Evolutionary conservation across 805 yeast species (phyloP).

Genomic region (Suhomyces pyralidae): DNA sequence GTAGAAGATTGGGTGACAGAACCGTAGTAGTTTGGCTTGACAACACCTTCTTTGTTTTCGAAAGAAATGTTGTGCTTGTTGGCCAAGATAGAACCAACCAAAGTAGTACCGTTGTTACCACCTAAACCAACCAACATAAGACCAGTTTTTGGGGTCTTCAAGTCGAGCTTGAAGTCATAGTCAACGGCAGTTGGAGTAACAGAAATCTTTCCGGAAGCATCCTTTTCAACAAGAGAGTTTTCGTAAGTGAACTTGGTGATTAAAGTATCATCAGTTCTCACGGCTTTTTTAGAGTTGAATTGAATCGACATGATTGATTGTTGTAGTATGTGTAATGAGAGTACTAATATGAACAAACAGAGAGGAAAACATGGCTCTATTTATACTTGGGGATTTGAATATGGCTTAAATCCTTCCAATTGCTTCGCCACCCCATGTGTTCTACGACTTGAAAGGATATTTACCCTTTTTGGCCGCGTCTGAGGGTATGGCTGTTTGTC

Average conservation of each 20-base stretch:
- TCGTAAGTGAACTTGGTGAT: slow-evolving; percentile 67
- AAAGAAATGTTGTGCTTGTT: slow-evolving; percentile 76
- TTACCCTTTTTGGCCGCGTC: slow-evolving; percentile 1
- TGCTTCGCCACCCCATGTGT: not conserved
- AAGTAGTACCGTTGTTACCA: slow-evolving; percentile 94
- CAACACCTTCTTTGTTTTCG: slow-evolving; percentile 76
- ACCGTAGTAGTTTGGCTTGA: slow-evolving; percentile 81
- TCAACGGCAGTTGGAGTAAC: slow-evolving; percentile 72
- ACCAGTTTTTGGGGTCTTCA: slow-evolving; percentile 81
- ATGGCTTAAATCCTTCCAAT: not conserved
- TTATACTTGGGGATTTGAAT: slow-evolving; percentile 8
- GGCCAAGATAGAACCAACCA: slow-evolving; percentile 80
- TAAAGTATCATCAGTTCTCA: slow-evolving; percentile 49
- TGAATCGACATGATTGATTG: slow-evolving; percentile 34
- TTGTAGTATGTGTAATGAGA: not conserved
- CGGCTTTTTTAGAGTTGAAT: slow-evolving; percentile 54
- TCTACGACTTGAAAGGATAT: not conserved
- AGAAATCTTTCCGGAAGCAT: slow-evolving; percentile 50
- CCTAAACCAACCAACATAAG: slow-evolving; percentile 90
- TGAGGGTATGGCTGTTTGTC: not conserved
- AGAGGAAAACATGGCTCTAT: slow-evolving; percentile 8
- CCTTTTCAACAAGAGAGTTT: slow-evolving; percentile 66
- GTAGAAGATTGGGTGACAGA: slow-evolving; percentile 94
- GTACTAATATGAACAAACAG: not conserved
- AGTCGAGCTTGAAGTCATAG: slow-evolving; percentile 83